Percentiles rank a stretch among this genome's conserved stretches.
Evolutionary conservation across 1,284 basidiomycete species (phyloP).

Genomic region (Melampsora larici-populina): DNA sequence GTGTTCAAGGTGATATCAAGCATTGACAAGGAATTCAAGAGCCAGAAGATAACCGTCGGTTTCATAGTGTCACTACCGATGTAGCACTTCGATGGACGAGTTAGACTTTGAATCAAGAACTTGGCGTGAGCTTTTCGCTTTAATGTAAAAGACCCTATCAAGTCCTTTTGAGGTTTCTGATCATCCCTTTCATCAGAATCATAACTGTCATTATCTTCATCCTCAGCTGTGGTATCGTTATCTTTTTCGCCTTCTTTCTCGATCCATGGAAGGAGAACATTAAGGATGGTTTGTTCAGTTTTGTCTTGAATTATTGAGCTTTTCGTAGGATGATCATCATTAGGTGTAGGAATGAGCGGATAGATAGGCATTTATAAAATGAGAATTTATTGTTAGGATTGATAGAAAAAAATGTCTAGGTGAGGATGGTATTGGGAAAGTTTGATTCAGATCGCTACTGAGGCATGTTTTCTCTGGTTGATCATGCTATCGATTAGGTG

Average conservation of each 20-base stretch:
- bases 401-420: too few species aligned
- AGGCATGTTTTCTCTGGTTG: too few species aligned
- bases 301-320: constrained; percentile 67
- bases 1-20: constrained; percentile 48
- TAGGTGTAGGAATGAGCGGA: constrained; percentile 22
- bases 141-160: constrained; percentile 52
- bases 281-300: constrained; percentile 65
- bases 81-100: constrained; percentile 66
- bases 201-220: constrained; percentile 44
- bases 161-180: constrained; percentile 28
- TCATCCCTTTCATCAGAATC: constrained; percentile 15
- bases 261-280: constrained; percentile 55
- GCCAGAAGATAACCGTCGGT: constrained; percentile 91
- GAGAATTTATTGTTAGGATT: too few species aligned
- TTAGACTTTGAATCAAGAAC: constrained; percentile 58
- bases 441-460: too few species aligned
- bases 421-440: too few species aligned
- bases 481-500: too few species aligned
- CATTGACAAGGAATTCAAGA: constrained; percentile 71
- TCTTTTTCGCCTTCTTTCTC: constrained; percentile 49
- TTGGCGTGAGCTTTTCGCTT: constrained; percentile 65
- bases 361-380: constrained; percentile 27
- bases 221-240: constrained; percentile 39
- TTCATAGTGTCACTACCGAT: constrained; percentile 83
- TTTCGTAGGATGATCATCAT: constrained; percentile 61